These are phyloP conservation scores for Coniochaeta ligniaria DNA, from an alignment of 2,329 filamentous ascomycete genomes.

Conservation along the genomic window DNA sequence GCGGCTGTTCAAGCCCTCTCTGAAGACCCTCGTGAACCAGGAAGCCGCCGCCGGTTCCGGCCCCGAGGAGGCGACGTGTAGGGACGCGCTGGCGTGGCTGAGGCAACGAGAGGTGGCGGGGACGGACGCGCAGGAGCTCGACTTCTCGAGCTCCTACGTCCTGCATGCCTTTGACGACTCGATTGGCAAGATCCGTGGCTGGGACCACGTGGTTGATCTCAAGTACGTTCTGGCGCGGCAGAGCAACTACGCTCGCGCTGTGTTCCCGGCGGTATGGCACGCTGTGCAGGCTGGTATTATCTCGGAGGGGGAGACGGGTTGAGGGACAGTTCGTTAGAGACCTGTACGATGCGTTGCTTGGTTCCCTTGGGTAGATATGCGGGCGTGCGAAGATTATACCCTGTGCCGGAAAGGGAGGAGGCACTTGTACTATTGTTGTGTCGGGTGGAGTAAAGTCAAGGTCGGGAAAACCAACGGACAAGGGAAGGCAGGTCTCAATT, in stretches of 20 bases:
- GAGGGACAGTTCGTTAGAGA: not conserved
- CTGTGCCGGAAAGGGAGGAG: too few relatives aligned
- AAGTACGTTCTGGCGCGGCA: slow-evolving; percentile 12
- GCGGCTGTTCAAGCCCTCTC: slow-evolving; percentile 2
- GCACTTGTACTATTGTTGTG: too few relatives aligned
- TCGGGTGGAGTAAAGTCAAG: too few relatives aligned
- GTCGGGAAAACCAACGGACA: too few relatives aligned
- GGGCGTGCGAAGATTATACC: too few relatives aligned
- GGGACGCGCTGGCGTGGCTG: slow-evolving; percentile 6
- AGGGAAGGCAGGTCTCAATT: too few relatives aligned
- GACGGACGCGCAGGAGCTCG: slow-evolving; percentile 14
- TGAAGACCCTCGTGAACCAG: not conserved
- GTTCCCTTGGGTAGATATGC: too few relatives aligned
- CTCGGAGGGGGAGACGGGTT: not conserved
- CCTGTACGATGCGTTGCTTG: too few relatives aligned
- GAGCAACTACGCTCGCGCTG: slow-evolving; percentile 12
- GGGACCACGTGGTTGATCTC: slow-evolving; percentile 12
- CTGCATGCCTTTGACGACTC: slow-evolving; percentile 15
- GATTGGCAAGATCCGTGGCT: slow-evolving; percentile 6
- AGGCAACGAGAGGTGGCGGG: slow-evolving; percentile 5
- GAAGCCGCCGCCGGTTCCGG: not conserved
- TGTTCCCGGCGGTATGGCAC: slow-evolving; percentile 11
- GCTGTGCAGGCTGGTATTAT: slow-evolving; percentile 8
- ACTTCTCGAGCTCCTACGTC: slow-evolving; percentile 17
- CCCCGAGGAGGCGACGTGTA: slow-evolving; percentile 3